Base-by-base conservation (phyloP, 176 grass and related monocot genomes). In the Cocos nucifera region DNA sequence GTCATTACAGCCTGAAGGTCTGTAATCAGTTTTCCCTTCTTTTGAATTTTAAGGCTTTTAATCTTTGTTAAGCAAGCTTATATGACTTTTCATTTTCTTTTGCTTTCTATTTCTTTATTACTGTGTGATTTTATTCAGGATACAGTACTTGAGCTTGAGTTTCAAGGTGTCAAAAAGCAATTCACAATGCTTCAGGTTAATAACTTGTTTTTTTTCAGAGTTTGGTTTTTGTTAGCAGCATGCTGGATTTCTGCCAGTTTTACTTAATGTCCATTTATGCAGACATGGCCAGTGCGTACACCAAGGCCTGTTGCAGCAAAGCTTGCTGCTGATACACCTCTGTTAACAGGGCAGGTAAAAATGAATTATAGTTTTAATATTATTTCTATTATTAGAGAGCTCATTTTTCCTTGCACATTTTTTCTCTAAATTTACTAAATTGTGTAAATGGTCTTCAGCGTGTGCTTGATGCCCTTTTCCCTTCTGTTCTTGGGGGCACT, bases 391-490 rank as follows among this genome's bases (percentile, higher is more conserved):
- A 44, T 44, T 78, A 16, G 12, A 58, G 30, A 53, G 23, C 35
- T 64, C 69, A 54, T 22, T 72, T 18, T 54, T 82, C 14, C 7
- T 51, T 17, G 3, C 24, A 54, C 12, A 44, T 44, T 10, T 0
- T 44, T 14, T 44, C 35, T 44, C 10, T 44, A 12, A 44, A 44
- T 44, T 35, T 44, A 44, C 35, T 12, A 4, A 79, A 15, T 50
- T 72, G 25, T 62, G 49, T 63, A 3, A 62, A n/a, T 71, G 64
- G 14, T 76, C 9, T 70, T 14, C 63, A 95, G 90, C 90, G 90
- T 61, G 90, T 95, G 23, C 85, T 95, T 32, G 90, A 95, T 86
- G 90, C 90, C 0, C 65, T 95, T 52, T 95, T 95, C 67, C 90
- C 90, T 22, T 95, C 90, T 48, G 85, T 95, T 74, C 73, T 95